Base-by-base conservation (phyloP, 495 filamentous ascomycete species). In the Penicillium soppii region DNA sequence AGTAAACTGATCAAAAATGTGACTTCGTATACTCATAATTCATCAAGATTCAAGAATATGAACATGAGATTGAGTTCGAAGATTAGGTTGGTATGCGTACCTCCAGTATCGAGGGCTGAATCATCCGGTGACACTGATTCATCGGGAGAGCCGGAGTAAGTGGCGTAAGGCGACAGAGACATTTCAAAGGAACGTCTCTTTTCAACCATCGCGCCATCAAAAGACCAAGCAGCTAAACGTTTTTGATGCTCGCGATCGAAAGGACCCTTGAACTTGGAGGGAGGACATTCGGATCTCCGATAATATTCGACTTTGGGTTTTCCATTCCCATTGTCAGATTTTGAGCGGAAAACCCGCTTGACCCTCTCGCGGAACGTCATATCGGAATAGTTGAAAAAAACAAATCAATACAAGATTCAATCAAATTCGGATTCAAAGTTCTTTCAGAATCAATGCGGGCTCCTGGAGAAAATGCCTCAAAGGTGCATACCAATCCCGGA, bases 171-270 rank as follows among this genome's bases (percentile, higher is more conserved):
- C 10, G 73, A 75, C 20, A 77, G 53, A 5, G 65, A 62, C 13
- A 72, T 40, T 40, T 75, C 73, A 4, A 60, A 39, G 0, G 73
- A 67, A 33, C 71, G 69, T 22, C 53, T 48, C 12, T 71, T 70
- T 44, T 65, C 73, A 25, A 52, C 64, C 52, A 56, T 70, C 36
- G 71, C 74, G 45, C 52, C 57, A 5, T 63, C 66, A 39, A 81
- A 81, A 17, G 70, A 75, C 72, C 77, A 81, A 9, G 75, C 68
- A n/a, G 72, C 68, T 46, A 81, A 50, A 25, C 61, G 65, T 23
- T 73, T 71, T 56, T 77, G 74, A 53, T 81, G 78, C 52, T 71
- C 71, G 41, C 66, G 71, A 54, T 81, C 75, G 54, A 76, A 78
- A 0, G 78, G 77, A 4, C 77, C 78, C 2, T 66, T 66, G 48